Evolutionary conservation across 1,284 basidiomycete genomes (phyloP), one percentile per base, ranked within the genome.

Genomic region (Moesziomyces antarcticus): DNA sequence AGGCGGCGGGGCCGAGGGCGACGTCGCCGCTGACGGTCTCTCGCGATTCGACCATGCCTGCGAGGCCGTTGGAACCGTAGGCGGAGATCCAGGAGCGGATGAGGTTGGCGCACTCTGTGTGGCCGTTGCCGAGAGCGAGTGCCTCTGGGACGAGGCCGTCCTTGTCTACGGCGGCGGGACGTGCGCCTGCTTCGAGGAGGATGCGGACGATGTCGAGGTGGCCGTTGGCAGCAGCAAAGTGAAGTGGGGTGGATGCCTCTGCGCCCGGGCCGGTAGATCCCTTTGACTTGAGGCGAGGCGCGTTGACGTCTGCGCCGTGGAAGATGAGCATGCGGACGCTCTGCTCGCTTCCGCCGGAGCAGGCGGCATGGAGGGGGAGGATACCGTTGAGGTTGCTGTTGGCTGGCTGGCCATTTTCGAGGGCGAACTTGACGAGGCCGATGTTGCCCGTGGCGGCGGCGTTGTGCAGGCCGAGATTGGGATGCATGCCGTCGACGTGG

Each of bases 191-290:
- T 21, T 77, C 71, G 27, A 83, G 77, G 3, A 83, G 69, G 35
- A 77, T 51, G 10, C 77, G 73, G 16, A 78, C 69, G n/a, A 81
- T 70, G 20, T 57, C 71, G 37, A 74, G 40, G 58, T 83, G 82
- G 7, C 81, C 81, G 25, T 79, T 78, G 35, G 80, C 81, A 6
- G 82, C 80, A 10, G 82, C 82, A 60, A 83, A 83, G 52, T 83
- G 82, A 18, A 83, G 71, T 3, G 81, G 67, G 5, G 80, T 79
- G 18, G 79, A 80, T 4, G 79, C 82, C 42, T 80, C 78, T 40
- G 77, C 68, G 49, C 81, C 80, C 4, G 76, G 73, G 3, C 66
- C 64, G 25, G 27, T 50, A 30, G 61, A 57, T 5, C 73, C 56
- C 44, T 73, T 70, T 22, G 46, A 61, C 30, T 71, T 71, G 41